Evolutionary conservation across 2,329 filamentous ascomycete species (phyloP).

Genomic region (Sclerotinia glacialis): DNA sequence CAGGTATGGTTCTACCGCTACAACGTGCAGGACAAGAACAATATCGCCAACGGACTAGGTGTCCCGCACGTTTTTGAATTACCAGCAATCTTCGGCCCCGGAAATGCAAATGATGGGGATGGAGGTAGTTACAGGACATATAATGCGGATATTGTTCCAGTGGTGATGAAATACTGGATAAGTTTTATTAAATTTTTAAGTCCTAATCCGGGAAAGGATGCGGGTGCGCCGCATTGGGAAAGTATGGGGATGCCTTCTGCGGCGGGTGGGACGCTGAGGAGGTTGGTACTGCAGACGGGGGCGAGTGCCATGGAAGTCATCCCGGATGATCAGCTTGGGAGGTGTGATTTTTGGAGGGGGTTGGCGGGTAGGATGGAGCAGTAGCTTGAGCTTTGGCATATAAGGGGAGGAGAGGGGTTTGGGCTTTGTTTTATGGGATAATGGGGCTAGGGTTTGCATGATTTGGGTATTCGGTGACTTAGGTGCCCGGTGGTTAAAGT

Average conservation of each 20-base stretch:
- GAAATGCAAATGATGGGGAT: slow-evolving; percentile 34
- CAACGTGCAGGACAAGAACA: slow-evolving; percentile 44
- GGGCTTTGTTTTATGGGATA: too few species aligned
- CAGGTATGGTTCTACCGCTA: slow-evolving; percentile 49
- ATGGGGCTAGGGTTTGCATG: too few species aligned
- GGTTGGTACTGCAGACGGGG: slow-evolving; percentile 35
- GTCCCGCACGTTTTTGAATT: slow-evolving; percentile 43
- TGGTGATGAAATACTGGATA: slow-evolving; percentile 45
- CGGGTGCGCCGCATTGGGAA: slow-evolving; percentile 37
- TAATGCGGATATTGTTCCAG: slow-evolving; percentile 38
- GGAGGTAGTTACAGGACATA: slow-evolving; percentile 39
- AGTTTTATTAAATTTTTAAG: slow-evolving; percentile 44
- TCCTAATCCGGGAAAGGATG: slow-evolving; percentile 42
- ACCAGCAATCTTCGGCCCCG: slow-evolving; percentile 42
- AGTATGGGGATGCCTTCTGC: slow-evolving; percentile 26
- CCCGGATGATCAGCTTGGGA: neutral
- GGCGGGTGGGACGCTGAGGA: slow-evolving; percentile 23
- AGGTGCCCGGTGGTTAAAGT: too few species aligned
- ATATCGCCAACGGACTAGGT: slow-evolving; percentile 41
- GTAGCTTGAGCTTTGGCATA: neutral
- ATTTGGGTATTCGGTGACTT: too few species aligned
- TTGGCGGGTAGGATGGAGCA: slow-evolving; percentile 10
- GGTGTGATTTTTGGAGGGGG: neutral
- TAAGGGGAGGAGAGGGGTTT: too few species aligned
- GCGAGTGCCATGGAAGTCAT: neutral